These are phyloP conservation scores for Tardiomyces depauwii DNA, from an alignment of 1,139 yeast genomes.

Conservation along the genomic window DNA sequence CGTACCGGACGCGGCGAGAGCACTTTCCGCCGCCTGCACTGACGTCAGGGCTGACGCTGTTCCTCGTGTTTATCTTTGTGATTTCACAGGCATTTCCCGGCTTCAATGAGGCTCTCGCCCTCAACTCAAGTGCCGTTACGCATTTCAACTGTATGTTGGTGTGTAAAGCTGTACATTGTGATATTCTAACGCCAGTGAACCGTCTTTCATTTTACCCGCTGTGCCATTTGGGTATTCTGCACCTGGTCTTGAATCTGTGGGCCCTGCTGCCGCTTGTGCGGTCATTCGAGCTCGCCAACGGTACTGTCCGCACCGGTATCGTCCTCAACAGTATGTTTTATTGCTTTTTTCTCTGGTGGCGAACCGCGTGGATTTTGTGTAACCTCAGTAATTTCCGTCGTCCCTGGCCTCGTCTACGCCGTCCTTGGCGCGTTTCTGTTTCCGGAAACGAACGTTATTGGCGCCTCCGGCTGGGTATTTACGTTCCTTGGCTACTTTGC, in stretches of 20 bases:
- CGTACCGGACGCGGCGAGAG: neutral
- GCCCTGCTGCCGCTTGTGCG: constrained; percentile 54
- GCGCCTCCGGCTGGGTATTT: constrained; percentile 58
- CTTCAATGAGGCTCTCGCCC: constrained; percentile 28
- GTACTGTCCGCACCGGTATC: constrained; percentile 82
- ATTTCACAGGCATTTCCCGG: constrained; percentile 22
- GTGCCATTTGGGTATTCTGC: constrained; percentile 51
- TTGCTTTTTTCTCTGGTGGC: neutral
- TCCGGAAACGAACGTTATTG: constrained; percentile 40
- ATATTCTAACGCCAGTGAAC: constrained; percentile 28
- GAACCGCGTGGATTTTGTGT: too few relatives aligned
- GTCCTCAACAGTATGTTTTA: constrained; percentile 39
- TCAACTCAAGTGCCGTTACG: constrained; percentile 49
- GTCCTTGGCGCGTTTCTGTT: constrained; percentile 26
- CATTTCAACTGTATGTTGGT: constrained; percentile 32
- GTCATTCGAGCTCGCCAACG: constrained; percentile 58
- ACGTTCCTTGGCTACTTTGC: constrained; percentile 57
- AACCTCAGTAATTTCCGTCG: constrained; percentile 43
- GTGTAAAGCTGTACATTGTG: neutral
- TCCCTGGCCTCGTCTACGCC: constrained; percentile 60
- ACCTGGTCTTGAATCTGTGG: constrained; percentile 51
- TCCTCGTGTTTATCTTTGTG: constrained; percentile 35
- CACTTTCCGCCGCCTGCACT: constrained; percentile 44
- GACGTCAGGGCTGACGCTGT: constrained; percentile 51
- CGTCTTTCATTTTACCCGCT: constrained; percentile 67